Conservation (phyloP, 306 rosid species). For the Ziziphus jujuba region DNA sequence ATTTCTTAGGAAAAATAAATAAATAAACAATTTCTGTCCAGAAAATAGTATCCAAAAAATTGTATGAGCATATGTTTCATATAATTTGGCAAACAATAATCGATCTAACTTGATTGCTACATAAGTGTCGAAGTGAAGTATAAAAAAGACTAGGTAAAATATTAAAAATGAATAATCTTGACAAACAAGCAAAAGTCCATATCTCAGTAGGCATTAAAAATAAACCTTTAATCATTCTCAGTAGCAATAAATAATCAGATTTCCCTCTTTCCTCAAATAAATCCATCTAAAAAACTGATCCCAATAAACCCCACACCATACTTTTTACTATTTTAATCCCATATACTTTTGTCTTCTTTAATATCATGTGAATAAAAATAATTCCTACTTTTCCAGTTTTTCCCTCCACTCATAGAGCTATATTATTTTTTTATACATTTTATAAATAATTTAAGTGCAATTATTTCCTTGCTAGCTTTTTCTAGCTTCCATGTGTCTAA, state of each 20-base stretch:
- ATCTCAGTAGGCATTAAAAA: slow-evolving; percentile 49
- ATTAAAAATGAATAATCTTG: slow-evolving; percentile 32
- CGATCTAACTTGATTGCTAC: slow-evolving; percentile 3
- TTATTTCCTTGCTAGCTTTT: slow-evolving; percentile 37
- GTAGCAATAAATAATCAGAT: slow-evolving; percentile 21
- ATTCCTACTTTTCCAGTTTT: slow-evolving; percentile 30
- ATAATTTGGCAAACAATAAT: background rate
- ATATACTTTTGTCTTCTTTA: slow-evolving; percentile 36
- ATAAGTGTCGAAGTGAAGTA: background rate
- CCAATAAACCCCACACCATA: slow-evolving; percentile 25
- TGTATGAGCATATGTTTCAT: background rate
- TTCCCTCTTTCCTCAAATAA: slow-evolving; percentile 16
- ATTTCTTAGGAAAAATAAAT: too few relatives aligned
- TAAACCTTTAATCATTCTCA: slow-evolving; percentile 45
- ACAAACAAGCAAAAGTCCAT: slow-evolving; percentile 40
- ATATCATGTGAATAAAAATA: slow-evolving; percentile 31
- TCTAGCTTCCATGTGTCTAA: slow-evolving; percentile 39
- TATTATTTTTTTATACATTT: slow-evolving; percentile 13
- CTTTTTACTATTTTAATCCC: slow-evolving; percentile 24
- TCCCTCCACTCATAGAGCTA: slow-evolving; percentile 23
- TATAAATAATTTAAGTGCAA: slow-evolving; percentile 25
- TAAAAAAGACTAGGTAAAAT: slow-evolving; percentile 14
- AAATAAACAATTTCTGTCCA: too few relatives aligned
- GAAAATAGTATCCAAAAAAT: too few relatives aligned
- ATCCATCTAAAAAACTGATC: slow-evolving; percentile 33